A percentile compares a stretch with the other conserved stretches of the same genome.
Evolutionary conservation across 176 grass and related monocot genomes (phyloP).

Genomic region (Triticum urartu): DNA sequence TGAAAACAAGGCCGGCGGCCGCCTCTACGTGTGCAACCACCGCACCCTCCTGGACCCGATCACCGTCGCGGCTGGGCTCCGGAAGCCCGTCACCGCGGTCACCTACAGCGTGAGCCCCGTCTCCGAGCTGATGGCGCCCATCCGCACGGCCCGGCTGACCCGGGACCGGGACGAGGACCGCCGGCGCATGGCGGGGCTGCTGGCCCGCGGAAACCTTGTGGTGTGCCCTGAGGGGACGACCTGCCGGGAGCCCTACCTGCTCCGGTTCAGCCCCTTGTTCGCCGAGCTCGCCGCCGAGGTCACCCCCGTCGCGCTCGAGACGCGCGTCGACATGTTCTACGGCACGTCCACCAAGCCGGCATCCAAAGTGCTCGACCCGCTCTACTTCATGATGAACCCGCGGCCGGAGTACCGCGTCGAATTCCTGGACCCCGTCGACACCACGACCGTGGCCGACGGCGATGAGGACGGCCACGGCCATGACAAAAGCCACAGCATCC

Average conservation of each 20-base stretch:
- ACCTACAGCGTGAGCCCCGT: slow-evolving; percentile 84
- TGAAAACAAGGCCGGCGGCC: background rate
- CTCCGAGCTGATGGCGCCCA: slow-evolving; percentile 65
- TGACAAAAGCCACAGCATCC: slow-evolving; percentile 36
- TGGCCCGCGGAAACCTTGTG: slow-evolving; percentile 57
- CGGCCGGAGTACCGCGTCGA: slow-evolving; percentile 52
- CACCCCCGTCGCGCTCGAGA: slow-evolving; percentile 59
- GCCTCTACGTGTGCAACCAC: slow-evolving; percentile 78
- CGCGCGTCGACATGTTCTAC: slow-evolving; percentile 69
- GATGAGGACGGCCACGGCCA: background rate
- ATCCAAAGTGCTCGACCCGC: slow-evolving; percentile 70
- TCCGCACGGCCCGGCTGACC: slow-evolving; percentile 61
- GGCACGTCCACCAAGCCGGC: slow-evolving; percentile 53
- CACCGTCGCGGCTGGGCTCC: slow-evolving; percentile 47
- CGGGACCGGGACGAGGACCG: slow-evolving; percentile 54
- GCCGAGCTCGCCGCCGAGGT: slow-evolving; percentile 50
- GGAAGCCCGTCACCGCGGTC: slow-evolving; percentile 58
- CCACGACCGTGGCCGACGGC: background rate
- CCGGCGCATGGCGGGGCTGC: slow-evolving; percentile 46
- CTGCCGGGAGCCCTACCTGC: slow-evolving; percentile 64
- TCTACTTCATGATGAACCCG: slow-evolving; percentile 87
- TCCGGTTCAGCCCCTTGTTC: slow-evolving; percentile 77
- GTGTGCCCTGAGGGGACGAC: slow-evolving; percentile 93
- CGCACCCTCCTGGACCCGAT: slow-evolving; percentile 91
- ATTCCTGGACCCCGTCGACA: slow-evolving; percentile 40